These are phyloP conservation scores for Phytophthora ohioensis DNA, from an alignment of 352 stramenopile species.

Conservation along the genomic window DNA sequence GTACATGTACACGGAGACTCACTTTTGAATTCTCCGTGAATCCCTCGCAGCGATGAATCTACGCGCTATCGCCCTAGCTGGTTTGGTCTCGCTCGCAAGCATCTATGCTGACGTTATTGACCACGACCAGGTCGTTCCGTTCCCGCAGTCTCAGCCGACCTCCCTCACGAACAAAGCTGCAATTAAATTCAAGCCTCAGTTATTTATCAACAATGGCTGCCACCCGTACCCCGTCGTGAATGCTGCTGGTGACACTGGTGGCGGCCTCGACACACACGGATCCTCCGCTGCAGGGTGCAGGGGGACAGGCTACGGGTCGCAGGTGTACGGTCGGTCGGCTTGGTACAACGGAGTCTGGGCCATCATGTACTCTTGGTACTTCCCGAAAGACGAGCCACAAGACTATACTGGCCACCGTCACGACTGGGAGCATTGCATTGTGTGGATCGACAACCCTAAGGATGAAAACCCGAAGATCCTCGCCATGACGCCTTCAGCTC, in stretches of 20 bases:
- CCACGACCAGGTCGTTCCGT: conserved; percentile 26
- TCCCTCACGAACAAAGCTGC: conserved; percentile 7
- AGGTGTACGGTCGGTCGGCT: conserved; percentile 30
- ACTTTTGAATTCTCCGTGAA: no score
- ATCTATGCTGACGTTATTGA: conserved; percentile 3
- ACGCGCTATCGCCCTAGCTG: not conserved
- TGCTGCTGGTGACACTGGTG: conserved; percentile 33
- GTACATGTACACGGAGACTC: no score
- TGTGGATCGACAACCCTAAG: conserved; percentile 36
- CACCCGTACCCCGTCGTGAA: conserved; percentile 48
- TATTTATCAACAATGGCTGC: conserved; percentile 45
- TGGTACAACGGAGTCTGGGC: conserved; percentile 34
- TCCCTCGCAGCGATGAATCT: not conserved
- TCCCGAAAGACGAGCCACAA: conserved; percentile 46
- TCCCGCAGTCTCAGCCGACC: conserved; percentile 3
- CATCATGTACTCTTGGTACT: conserved; percentile 53
- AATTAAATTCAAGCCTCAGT: conserved; percentile 32
- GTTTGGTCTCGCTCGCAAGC: not conserved
- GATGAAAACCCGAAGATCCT: conserved; percentile 21
- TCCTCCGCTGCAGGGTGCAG: conserved; percentile 31
- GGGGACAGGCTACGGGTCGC: conserved; percentile 31
- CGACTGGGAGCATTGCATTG: conserved; percentile 47
- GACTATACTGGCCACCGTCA: conserved; percentile 33
- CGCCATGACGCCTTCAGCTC: conserved; percentile 29
- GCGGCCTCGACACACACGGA: conserved; percentile 34